phyloP scores from a whole-genome alignment of 2,329 filamentous ascomycete species.

The Saccharata proteae region DNA sequence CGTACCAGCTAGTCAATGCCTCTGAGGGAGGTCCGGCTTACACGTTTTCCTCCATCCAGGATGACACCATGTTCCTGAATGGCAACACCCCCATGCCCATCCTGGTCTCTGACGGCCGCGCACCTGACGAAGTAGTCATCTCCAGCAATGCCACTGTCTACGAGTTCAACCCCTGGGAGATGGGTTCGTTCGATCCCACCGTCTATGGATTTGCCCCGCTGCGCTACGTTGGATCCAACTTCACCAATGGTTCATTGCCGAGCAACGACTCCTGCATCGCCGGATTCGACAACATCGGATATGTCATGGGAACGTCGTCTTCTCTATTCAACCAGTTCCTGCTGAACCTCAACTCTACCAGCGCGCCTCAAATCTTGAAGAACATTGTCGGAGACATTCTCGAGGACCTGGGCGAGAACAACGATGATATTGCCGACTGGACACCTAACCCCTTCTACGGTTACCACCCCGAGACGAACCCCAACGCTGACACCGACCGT shows the following conservation, averaged over 20 bases:
- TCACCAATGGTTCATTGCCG: conserved; percentile 49
- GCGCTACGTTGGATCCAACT: conserved; percentile 61
- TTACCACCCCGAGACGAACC: conserved; percentile 49
- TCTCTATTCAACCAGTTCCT: conserved; percentile 75
- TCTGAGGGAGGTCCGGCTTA: conserved; percentile 60
- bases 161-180: conserved; percentile 70
- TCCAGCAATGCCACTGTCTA: conserved; percentile 62
- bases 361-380: conserved; percentile 39
- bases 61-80: conserved; percentile 48
- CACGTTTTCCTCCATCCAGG: conserved; percentile 70
- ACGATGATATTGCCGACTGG: conserved; percentile 61
- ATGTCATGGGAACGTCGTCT: conserved; percentile 74
- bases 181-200: conserved; percentile 65
- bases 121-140: conserved; percentile 48
- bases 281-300: conserved; percentile 75
- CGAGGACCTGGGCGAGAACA: conserved; percentile 41
- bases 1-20: conserved; percentile 72
- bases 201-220: conserved; percentile 60
- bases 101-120: conserved; percentile 56
- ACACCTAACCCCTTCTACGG: conserved; percentile 63
- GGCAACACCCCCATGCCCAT: conserved; percentile 61
- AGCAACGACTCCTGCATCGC: conserved; percentile 50
- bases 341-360: conserved; percentile 46
- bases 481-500: conserved; percentile 38
- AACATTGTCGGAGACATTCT: conserved; percentile 43